phyloP scores from a whole-genome alignment of 192 early-diverging fungal species.

The Coemansia sp. region DNA sequence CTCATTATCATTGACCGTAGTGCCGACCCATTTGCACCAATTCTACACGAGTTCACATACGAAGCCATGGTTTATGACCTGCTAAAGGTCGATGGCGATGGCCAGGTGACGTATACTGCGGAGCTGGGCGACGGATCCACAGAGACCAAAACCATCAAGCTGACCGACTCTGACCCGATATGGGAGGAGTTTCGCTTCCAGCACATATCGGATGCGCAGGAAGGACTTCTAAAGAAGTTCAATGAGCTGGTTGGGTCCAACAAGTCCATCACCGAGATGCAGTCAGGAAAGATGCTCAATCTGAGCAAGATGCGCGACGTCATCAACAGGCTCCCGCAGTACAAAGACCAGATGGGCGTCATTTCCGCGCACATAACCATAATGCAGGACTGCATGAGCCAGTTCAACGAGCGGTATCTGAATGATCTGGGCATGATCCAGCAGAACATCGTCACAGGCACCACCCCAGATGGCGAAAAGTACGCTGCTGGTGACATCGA shows the following conservation, averaged over 20 bases:
- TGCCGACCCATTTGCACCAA: conserved; percentile 85
- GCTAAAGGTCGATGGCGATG: conserved; percentile 59
- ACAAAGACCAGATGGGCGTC: conserved; percentile 47
- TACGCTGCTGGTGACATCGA: conserved; percentile 50
- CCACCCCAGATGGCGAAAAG: conserved; percentile 51
- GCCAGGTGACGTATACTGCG: conserved; percentile 44
- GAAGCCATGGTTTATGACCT: conserved; percentile 98
- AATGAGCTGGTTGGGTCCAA: conserved; percentile 51
- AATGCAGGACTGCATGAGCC: conserved; percentile 56
- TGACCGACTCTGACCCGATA: conserved; percentile 51
- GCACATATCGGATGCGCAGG: conserved; percentile 58
- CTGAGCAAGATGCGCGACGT: conserved; percentile 51
- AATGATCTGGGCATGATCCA: conserved; percentile 54
- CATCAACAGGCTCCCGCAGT: conserved; percentile 53
- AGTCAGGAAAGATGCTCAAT: conserved; percentile 37
- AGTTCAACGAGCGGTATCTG: conserved; percentile 49
- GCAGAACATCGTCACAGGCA: conserved; percentile 58
- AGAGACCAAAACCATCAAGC: conserved; percentile 36
- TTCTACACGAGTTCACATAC: conserved; percentile 98
- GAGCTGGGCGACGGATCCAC: conserved; percentile 46
- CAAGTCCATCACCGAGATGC: conserved; percentile 40
- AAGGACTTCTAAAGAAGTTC: conserved; percentile 48
- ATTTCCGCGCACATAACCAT: conserved; percentile 58
- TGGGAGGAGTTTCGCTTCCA: conserved; percentile 59
- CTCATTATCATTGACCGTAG: conserved; percentile 90